Base-by-base conservation (phyloP, 768 basidiomycete species). In the Kwoniella europaea region DNA sequence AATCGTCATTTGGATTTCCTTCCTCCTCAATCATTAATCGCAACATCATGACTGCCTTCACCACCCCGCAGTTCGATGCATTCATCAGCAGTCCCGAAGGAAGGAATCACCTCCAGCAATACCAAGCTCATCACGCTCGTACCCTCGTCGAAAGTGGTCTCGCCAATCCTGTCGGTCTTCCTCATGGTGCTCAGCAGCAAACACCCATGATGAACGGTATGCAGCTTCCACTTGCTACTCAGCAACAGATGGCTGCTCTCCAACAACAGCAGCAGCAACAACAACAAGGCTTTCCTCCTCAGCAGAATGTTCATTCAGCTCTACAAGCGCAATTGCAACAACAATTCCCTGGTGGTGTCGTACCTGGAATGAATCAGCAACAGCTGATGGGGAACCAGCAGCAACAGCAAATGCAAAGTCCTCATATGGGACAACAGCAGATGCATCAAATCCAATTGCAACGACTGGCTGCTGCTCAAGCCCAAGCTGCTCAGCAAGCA, bases 231-330 rank as follows among this genome's bases (percentile, higher is more conserved):
- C 67, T 74, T 1, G 63, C 74, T 18, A 60, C 76, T 53, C 76
- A 77, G 55, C 74, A 75, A 50, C 74, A 73, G 60, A 68, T 75
- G 62, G 71, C 70, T 22, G 72, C 63, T 50, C 65, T 71, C 13
- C 75, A 76, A 60, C 66, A 70, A 43, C 74, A 72, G 43, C 74
- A 74, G 27, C 70, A 76, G 43, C 75, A 76, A 59, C 72, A 72
- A 15, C 75, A 73, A 41, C 57, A 68, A 55, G 67, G 53, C 29
- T 50, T 24, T 52, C 24, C 46, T 50, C 46, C 59, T 24, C 56
- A 58, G 16, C 67, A 69, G 50, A 60, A 60, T 55, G 59, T 52
- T 54, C 66, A 67, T 46, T 24, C 66, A 5, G 67, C 59, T 22
- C 43, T 68, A n/a, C 58, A 62, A 46, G 44, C 58, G n/a, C 72